phyloP scores from a whole-genome alignment of 2,329 filamentous ascomycete genomes.

The Allantophomopsis lycopodina region DNA sequence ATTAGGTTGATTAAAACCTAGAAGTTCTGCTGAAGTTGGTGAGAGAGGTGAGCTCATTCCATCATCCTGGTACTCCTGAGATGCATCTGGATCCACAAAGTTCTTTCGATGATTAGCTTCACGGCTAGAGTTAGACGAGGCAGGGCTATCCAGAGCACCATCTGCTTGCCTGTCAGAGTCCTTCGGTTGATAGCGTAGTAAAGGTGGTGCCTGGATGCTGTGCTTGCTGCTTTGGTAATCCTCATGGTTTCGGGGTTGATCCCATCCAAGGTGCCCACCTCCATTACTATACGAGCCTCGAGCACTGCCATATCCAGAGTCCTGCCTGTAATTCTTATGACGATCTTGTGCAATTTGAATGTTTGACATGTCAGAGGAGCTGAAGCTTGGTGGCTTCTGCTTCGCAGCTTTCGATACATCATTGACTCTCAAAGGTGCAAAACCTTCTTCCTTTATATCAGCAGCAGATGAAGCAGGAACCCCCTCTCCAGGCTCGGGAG shows the following conservation, averaged over 20 bases:
- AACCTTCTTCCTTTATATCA: constrained; percentile 16
- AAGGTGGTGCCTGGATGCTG: neutral
- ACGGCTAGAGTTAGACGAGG: neutral
- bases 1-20: constrained; percentile 8
- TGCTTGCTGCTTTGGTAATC: neutral
- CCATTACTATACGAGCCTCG: constrained; percentile 13
- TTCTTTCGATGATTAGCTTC: neutral
- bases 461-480: constrained; percentile 4
- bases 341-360: neutral
- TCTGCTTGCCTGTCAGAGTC: neutral
- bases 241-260: neutral
- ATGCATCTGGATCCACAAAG: neutral
- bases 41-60: constrained; percentile 8
- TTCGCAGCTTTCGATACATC: constrained; percentile 19
- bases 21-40: constrained; percentile 14
- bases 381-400: constrained; percentile 2
- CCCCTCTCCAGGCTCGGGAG: constrained; percentile 15
- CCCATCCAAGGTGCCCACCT: neutral
- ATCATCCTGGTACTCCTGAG: constrained; percentile 1
- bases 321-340: constrained; percentile 10
- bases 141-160: neutral
- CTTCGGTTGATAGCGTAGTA: neutral
- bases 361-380: constrained; percentile 2
- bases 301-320: constrained; percentile 16
- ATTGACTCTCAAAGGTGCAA: constrained; percentile 21